Percentiles rank a stretch among this genome's conserved stretches.
Evolutionary conservation across 176 grass and related monocot genomes (phyloP).

Genomic region (Dendrocalamus sinicus): DNA sequence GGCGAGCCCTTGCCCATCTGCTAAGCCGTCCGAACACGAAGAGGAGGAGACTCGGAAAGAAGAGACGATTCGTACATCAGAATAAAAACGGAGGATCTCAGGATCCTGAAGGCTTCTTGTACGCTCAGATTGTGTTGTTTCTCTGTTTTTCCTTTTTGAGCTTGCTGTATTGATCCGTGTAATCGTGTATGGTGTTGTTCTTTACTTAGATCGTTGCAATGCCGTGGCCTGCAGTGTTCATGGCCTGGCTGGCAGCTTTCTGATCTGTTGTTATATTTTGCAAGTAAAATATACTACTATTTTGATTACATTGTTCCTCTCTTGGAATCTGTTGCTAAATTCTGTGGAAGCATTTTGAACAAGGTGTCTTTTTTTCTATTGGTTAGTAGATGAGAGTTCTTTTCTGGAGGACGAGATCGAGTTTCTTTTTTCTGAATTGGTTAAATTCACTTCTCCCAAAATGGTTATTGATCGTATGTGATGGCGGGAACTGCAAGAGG

Average conservation of each 20-base stretch:
- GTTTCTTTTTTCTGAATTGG: not conserved
- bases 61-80: constrained; percentile 2
- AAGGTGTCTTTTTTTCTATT: not conserved
- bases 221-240: constrained; percentile 9
- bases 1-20: constrained; percentile 73
- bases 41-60: not conserved
- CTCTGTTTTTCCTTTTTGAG: constrained; percentile 21
- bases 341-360: not conserved
- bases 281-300: constrained; percentile 25
- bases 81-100: constrained; percentile 40
- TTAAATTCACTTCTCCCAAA: not conserved
- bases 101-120: constrained; percentile 33
- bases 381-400: not conserved
- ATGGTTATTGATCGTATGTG: not conserved
- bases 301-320: not conserved
- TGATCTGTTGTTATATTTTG: not conserved
- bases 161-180: constrained; percentile 28
- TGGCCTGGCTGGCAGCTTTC: constrained; percentile 30
- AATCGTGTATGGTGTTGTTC: constrained; percentile 17
- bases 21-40: not conserved
- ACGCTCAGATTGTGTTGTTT: constrained; percentile 24
- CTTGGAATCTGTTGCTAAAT: not conserved
- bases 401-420: not conserved
- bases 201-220: constrained; percentile 18
- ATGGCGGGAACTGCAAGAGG: not conserved